Conservation (phyloP, 148 eudicot genomes). For the Mesembryanthemum crystallinum region DNA sequence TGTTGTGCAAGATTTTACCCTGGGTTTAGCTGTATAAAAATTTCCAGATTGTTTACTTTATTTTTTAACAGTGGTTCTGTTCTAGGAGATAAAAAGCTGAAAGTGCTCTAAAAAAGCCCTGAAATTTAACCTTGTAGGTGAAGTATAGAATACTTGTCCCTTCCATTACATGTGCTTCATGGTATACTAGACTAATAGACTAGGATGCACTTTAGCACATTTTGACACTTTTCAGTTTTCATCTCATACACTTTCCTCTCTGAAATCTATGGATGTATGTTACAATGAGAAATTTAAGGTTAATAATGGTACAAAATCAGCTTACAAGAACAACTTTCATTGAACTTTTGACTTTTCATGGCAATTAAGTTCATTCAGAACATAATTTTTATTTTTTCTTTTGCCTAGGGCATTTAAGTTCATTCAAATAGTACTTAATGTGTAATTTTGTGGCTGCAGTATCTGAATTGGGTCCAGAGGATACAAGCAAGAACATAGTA, state of each 20-base stretch:
- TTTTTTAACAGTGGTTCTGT: not conserved
- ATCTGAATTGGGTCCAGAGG: slow-evolving; percentile 83
- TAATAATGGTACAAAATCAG: too few species aligned
- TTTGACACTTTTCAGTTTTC: slow-evolving; percentile 12
- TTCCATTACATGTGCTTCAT: slow-evolving; percentile 4
- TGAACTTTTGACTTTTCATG: too few species aligned
- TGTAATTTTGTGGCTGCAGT: slow-evolving; percentile 34
- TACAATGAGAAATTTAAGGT: not conserved
- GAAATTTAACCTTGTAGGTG: slow-evolving; percentile 19
- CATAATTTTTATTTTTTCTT: too few species aligned
- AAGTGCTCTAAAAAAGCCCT: not conserved
- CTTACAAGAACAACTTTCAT: not conserved
- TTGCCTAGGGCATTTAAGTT: too few species aligned
- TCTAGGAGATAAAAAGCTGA: not conserved
- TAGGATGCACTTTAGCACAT: slow-evolving; percentile 10
- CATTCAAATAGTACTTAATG: too few species aligned
- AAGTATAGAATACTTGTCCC: slow-evolving; percentile 29
- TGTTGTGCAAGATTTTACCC: not conserved
- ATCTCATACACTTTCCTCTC: not conserved
- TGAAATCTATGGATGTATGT: not conserved
- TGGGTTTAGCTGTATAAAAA: not conserved
- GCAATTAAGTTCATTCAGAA: too few species aligned
- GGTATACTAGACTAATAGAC: not conserved
- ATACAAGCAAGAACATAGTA: slow-evolving; percentile 97
- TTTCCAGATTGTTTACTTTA: not conserved